These are phyloP conservation scores for Amaranthus hypochondriacus DNA, from an alignment of 148 eudicot genomes.

Conservation along the genomic window DNA sequence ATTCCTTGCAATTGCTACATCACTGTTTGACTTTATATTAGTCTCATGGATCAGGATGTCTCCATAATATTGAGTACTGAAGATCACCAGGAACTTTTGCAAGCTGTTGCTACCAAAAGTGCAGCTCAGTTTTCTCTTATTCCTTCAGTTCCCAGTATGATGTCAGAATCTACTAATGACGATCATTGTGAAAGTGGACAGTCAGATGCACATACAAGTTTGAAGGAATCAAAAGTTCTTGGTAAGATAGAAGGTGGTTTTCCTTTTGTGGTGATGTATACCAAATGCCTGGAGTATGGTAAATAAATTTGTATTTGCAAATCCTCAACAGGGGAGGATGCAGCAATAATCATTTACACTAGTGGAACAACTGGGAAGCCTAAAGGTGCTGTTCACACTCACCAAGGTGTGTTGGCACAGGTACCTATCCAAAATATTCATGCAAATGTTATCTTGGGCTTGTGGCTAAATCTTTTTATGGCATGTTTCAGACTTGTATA, in stretches of 20 bases:
- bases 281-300: background rate
- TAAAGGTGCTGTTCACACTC: slow-evolving; percentile 98
- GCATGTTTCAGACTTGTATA: background rate
- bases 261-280: slow-evolving; percentile 8
- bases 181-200: slow-evolving; percentile 29
- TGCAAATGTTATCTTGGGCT: background rate
- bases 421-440: slow-evolving; percentile 31
- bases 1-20: slow-evolving; percentile 17
- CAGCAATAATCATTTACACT: slow-evolving; percentile 86
- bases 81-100: slow-evolving; percentile 84
- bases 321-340: slow-evolving; percentile 53
- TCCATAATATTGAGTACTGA: slow-evolving; percentile 86
- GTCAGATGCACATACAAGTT: slow-evolving; percentile 22
- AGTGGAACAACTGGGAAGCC: slow-evolving; percentile 99
- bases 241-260: slow-evolving; percentile 46
- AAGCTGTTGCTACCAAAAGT: slow-evolving; percentile 70
- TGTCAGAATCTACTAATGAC: slow-evolving; percentile 19
- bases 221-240: slow-evolving; percentile 31
- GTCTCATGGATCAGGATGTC: slow-evolving; percentile 53
- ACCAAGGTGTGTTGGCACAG: slow-evolving; percentile 80
- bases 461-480: background rate
- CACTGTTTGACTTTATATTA: slow-evolving; percentile 1
- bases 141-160: slow-evolving; percentile 51
- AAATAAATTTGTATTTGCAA: slow-evolving; percentile 5
- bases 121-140: slow-evolving; percentile 68